Base-by-base conservation (phyloP, 768 basidiomycete genomes). In the Tulasnella sp. region DNA sequence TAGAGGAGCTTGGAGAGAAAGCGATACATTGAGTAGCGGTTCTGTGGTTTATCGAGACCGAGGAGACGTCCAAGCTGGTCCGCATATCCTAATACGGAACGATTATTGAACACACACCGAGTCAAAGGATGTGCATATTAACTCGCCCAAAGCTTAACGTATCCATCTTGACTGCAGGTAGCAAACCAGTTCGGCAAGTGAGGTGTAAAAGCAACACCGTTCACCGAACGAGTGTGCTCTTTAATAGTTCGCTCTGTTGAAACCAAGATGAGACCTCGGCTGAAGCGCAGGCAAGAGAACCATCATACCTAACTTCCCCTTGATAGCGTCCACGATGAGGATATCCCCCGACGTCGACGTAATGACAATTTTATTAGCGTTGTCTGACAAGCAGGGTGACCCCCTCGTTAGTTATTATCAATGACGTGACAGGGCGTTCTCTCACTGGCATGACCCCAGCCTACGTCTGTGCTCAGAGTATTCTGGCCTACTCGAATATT, bases 161-260 rank as follows among this genome's bases (percentile, higher is more conserved):
- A 72, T 36, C 80, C 76, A 44, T 81, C 80, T 56, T 80, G 80
- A 74, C 80, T 81, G n/a, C 79, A 80, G 24, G 80, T 80, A n/a
- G 79, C 71, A 58, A 81, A 76, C 24, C 75, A 62, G 36, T 76
- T 56, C 18, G 73, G 74, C 27, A 76, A 39, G 39, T 56, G 39
- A 40, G 80, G 80, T 38, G 58, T 38, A 48, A 80, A 80, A 5
- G 52, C 71, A 21, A 80, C 40, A 19, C 62, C 48, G 46, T 75
- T 81, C n/a, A 80, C 80, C 12, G 80, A 80, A 12, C 80, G 80
- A 16, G 38, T 74, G 71, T 81, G 80, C 39, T 81, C 80, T 62
- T 76, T 80, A 10, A 74, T 44, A 10, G 79, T 75, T 31, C 80
- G 34, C 36, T 75, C 62, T 81, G 38, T 79, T 19, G 40, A 19